Base-by-base conservation (phyloP, 2,329 filamentous ascomycete species). In the Aspergillus pseudotamarii region DNA sequence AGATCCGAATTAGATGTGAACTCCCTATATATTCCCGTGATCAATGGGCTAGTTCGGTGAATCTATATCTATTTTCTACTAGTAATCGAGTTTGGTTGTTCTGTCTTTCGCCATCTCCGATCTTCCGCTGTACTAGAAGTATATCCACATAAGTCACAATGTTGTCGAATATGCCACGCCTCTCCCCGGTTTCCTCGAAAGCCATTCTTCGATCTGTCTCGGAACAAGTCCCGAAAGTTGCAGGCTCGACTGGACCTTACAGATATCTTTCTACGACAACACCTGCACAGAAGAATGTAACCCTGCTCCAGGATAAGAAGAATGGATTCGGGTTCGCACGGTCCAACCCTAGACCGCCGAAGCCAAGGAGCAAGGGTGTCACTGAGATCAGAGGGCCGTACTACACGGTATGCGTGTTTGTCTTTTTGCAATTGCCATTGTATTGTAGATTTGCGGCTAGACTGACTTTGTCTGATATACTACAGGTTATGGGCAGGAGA, bases 331-430 rank as follows among this genome's bases (percentile, higher is more conserved):
- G 82, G 0, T 85, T 86, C 68, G 78, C 80, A 36, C 78, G 81
- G 4, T 83, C 83, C 32, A 86, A 86, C 59, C 77, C 77, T 0
- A 72, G 79, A 16, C 79, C 82, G 0, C 71, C 75, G 5, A 86
- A 86, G 70, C 84, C 84, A 3, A 76, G 84, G 32, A 78, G 70
- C 6, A 79, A 75, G 43, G 82, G 81, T 5, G 83, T 85, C 6
- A 86, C 84, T 0, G 84, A 86, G 71, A 86, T 86, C 61, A 77
- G 84, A 36, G 84, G 84, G 0, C 84, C 83, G 8, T 86, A 86
- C 69, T 86, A 86, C 70, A 82, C 82, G 0, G 83, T 77, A 74
- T 57, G 73, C 21, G 6, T 4, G 10, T 16, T 28, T 26, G 14
- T 34, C 8, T 1, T 21, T 26, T 26, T 26, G 26, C 26, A 26